Evolutionary conservation across 129 eudicot species (phyloP).

Genomic region (Ambrosia trifida): DNA sequence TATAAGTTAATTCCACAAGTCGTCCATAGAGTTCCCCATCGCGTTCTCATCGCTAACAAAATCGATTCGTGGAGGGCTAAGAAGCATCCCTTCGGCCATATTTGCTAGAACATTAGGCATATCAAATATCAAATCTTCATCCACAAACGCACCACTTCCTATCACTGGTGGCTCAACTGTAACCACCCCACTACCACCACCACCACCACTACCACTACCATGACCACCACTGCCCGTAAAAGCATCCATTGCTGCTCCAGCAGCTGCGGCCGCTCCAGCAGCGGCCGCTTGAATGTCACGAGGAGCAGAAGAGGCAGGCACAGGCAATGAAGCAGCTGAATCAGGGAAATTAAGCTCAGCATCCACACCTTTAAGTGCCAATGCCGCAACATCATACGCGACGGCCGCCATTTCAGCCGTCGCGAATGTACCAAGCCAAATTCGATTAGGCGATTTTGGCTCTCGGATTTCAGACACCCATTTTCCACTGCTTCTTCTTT

Average conservation of each 20-base stretch:
- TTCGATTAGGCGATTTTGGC: constrained; percentile 66
- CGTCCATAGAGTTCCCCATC: constrained; percentile 24
- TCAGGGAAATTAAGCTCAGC: constrained; percentile 72
- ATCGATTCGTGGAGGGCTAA: constrained; percentile 61
- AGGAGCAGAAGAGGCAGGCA: constrained; percentile 57
- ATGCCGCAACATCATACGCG: constrained; percentile 81
- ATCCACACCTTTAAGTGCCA: constrained; percentile 62
- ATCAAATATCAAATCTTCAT: constrained; percentile 79
- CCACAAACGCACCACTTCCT: constrained; percentile 43
- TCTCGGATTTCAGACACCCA: constrained; percentile 87
- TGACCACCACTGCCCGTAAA: constrained; percentile 20
- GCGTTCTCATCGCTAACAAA: constrained; percentile 20
- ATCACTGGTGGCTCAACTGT: constrained; percentile 12
- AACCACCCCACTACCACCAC: constrained; percentile 10
- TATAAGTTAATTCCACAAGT: constrained; percentile 46
- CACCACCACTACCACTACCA: not conserved
- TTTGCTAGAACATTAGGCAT: constrained; percentile 71
- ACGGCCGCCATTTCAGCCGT: constrained; percentile 83
- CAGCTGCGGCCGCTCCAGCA: constrained; percentile 66
- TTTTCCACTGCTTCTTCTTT: constrained; percentile 62
- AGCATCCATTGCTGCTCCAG: constrained; percentile 67
- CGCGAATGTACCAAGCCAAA: constrained; percentile 75
- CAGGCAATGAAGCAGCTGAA: constrained; percentile 53
- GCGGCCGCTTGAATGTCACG: constrained; percentile 73
- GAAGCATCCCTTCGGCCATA: constrained; percentile 85